Evolutionary conservation across 2,329 filamentous ascomycete genomes (phyloP), one percentile per base, ranked within the genome.

Genomic region (Claviceps quebecensis): DNA sequence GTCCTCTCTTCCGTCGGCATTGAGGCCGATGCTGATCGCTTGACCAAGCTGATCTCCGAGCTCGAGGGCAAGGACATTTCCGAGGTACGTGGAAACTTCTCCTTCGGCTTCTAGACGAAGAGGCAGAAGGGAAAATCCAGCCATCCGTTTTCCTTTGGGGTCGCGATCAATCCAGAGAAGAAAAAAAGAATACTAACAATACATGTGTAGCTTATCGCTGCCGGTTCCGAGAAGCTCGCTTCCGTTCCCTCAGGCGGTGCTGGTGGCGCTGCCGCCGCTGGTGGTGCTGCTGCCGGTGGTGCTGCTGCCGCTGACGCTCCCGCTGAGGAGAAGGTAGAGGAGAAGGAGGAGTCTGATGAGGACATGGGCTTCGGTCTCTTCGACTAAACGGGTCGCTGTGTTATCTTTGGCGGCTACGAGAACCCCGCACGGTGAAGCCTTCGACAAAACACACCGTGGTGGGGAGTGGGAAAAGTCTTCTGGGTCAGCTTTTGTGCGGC

Each of bases 1-100:
- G 89, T 98, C 66, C 87, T 98, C 70, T 81, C 83, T 67, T 87
- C 91, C 63, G 93, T 97, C 68, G 93, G 93, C 66, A 89, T 96
- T 62, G 93, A 98, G 77, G 86, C 87, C 62, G 93, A 97, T 65
- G 72, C 78, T 57, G 88, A 93, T 58, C 91, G 93, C 68, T 83
- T 97, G 63, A 72, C 82, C 60, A 84, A 83, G 72, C 86, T 98
- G 72, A 73, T 98, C 72, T 78, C 81, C 61, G 93, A 98, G 85
- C 86, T 95, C 60, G 68, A 90, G 72, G 88, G 81, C 84, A 94
- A 95, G 78, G 78, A 85, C 77, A 83, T 98, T 80, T 83, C 90
- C 74, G 82, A 94, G 81, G 90, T 95, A 78, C 67, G 83, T 51
- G n/a, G 1, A 36, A 38, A 8, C 17, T 13, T 7, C 14, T 22